A percentile compares a stretch with the other conserved stretches of the same genome.
Evolutionary conservation across 2,329 filamentous ascomycete genomes (phyloP).

Genomic region (Sporothrix curviconia): DNA sequence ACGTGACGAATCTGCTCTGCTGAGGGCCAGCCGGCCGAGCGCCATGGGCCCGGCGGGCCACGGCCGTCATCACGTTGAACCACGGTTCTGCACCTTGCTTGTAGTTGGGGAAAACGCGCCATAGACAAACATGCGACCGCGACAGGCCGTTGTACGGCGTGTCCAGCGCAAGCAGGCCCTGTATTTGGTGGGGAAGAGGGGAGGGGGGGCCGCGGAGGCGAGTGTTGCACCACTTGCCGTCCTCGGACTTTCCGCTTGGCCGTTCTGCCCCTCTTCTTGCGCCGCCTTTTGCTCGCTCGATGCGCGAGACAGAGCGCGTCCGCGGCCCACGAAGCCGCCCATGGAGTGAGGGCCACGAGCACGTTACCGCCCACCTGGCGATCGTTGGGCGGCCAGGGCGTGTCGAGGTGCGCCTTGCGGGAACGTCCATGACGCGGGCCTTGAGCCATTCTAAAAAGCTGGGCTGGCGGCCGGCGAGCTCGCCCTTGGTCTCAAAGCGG

Average conservation of each 20-base stretch:
- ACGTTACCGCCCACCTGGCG: constrained; percentile 75
- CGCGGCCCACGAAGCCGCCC: constrained; percentile 78
- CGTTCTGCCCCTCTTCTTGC: constrained; percentile 21
- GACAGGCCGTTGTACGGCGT: constrained; percentile 70
- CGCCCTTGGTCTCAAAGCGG: constrained; percentile 65
- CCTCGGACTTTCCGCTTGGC: background rate
- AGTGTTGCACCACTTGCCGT: no score
- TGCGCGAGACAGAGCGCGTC: constrained; percentile 68
- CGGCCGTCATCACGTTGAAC: constrained; percentile 51
- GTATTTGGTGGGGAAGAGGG: constrained; percentile 78
- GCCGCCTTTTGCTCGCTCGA: constrained; percentile 49
- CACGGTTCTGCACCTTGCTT: constrained; percentile 49
- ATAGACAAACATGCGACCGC: constrained; percentile 54
- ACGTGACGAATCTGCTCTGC: constrained; percentile 7
- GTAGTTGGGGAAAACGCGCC: constrained; percentile 54
- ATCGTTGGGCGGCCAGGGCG: constrained; percentile 71
- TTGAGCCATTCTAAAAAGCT: constrained; percentile 55
- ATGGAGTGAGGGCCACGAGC: constrained; percentile 77
- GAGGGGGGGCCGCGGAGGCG: no score
- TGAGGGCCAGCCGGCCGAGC: constrained; percentile 22
- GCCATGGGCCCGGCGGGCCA: constrained; percentile 44
- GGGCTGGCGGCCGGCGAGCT: constrained; percentile 54
- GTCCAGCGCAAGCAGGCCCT: constrained; percentile 75
- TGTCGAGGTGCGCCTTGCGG: constrained; percentile 61
- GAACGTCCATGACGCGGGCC: constrained; percentile 71